Conservation (phyloP, 1,284 basidiomycete species). For the Moesziomyces sp. region DNA sequence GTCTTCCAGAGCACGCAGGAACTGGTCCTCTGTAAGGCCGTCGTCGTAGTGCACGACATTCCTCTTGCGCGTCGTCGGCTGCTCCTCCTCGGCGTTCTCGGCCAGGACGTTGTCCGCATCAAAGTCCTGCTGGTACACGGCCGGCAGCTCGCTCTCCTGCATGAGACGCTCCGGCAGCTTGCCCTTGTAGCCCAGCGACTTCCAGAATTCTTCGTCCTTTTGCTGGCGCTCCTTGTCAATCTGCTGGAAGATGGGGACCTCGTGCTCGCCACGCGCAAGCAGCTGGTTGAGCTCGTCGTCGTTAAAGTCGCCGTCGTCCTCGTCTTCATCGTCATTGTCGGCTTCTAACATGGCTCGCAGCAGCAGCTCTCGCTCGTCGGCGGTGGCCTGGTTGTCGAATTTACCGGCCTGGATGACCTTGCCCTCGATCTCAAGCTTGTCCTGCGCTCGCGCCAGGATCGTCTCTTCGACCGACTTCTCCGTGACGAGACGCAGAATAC, state of each 20-base stretch:
- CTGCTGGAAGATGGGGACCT: constrained; percentile 80
- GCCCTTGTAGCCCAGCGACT: constrained; percentile 74
- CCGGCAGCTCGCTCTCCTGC: constrained; percentile 87
- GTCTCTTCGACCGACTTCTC: constrained; percentile 98
- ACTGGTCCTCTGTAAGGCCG: constrained; percentile 92
- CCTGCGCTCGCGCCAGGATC: constrained; percentile 91
- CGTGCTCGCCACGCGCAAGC: constrained; percentile 85
- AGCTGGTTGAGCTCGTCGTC: constrained; percentile 97
- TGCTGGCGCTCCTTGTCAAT: constrained; percentile 87
- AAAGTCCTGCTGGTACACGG: constrained; percentile 84
- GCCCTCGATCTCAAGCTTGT: constrained; percentile 98
- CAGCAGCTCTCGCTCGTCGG: constrained; percentile 95
- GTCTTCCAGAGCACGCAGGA: constrained; percentile 78
- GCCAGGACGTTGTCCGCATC: constrained; percentile 54
- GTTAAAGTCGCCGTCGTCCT: constrained; percentile 85
- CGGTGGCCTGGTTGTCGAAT: constrained; percentile 98
- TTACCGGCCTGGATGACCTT: constrained; percentile 90
- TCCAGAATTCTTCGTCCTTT: constrained; percentile 79
- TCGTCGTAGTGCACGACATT: constrained; percentile 92
- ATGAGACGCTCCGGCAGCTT: constrained; percentile 81
- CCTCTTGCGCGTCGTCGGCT: constrained; percentile 84
- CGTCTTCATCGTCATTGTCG: constrained; percentile 67
- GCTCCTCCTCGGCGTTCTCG: constrained; percentile 68
- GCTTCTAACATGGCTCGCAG: constrained; percentile 74
- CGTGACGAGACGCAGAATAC: constrained; percentile 95